These are phyloP conservation scores for Wickerhamia fluorescens DNA, from an alignment of 805 yeast genomes.

Conservation along the genomic window DNA sequence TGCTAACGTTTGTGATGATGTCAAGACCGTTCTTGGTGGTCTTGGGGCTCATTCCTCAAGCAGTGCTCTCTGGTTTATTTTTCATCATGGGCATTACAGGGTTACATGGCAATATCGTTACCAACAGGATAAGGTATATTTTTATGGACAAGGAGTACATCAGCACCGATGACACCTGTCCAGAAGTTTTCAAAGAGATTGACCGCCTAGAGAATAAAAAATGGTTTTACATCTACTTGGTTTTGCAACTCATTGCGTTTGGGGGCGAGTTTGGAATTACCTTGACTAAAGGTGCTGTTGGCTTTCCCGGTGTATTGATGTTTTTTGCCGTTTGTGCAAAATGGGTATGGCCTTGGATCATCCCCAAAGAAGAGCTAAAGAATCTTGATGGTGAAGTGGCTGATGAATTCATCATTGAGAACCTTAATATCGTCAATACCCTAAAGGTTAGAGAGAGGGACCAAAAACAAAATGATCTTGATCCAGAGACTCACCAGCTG, in stretches of 20 bases:
- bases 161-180: constrained; percentile 28
- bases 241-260: constrained; percentile 58
- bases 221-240: constrained; percentile 50
- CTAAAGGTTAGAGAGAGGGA: constrained; percentile 2
- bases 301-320: constrained; percentile 82
- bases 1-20: constrained; percentile 82
- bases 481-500: background rate
- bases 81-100: constrained; percentile 91
- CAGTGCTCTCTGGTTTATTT: constrained; percentile 85
- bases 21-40: constrained; percentile 77
- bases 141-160: constrained; percentile 47
- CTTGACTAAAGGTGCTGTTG: constrained; percentile 84
- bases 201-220: constrained; percentile 25
- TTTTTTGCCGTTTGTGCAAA: constrained; percentile 58
- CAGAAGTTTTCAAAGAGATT: constrained; percentile 26
- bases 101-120: constrained; percentile 56
- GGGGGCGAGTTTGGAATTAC: constrained; percentile 81
- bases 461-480: constrained; percentile 1
- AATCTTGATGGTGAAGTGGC: constrained; percentile 63
- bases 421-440: constrained; percentile 21
- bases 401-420: constrained; percentile 46
- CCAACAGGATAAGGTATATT: constrained; percentile 54
- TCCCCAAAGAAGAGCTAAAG: constrained; percentile 53
- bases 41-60: constrained; percentile 82
- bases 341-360: constrained; percentile 53